These are phyloP conservation scores for Thozetella sp. DNA, from an alignment of 495 filamentous ascomycete genomes.

Conservation along the genomic window DNA sequence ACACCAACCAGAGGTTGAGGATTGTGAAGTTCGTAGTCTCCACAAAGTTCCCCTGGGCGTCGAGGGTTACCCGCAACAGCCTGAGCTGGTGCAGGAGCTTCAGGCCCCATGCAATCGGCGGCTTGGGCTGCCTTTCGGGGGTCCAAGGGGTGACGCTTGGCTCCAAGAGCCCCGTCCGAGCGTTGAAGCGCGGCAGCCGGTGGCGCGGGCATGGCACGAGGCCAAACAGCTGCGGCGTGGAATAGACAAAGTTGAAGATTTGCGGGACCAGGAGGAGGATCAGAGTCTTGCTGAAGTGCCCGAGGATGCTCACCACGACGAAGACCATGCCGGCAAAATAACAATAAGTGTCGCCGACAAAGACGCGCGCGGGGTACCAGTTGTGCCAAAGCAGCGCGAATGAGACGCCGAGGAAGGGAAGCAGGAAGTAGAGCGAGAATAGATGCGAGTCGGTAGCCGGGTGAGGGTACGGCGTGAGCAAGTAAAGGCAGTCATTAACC, in stretches of 20 bases:
- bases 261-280: slow-evolving; percentile 90
- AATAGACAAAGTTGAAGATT: slow-evolving; percentile 96
- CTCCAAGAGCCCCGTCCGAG: slow-evolving; percentile 79
- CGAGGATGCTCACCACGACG: slow-evolving; percentile 92
- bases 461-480: slow-evolving; percentile 81
- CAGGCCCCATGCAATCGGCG: slow-evolving; percentile 59
- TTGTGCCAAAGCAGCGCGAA: slow-evolving; percentile 87
- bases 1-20: slow-evolving; percentile 94
- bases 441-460: slow-evolving; percentile 94
- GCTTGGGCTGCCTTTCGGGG: slow-evolving; percentile 62
- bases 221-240: slow-evolving; percentile 84
- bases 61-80: slow-evolving; percentile 63
- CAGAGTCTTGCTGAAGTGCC: slow-evolving; percentile 97
- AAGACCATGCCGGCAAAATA: slow-evolving; percentile 99
- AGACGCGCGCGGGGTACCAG: slow-evolving; percentile 94
- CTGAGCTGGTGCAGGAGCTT: slow-evolving; percentile 64
- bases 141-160: slow-evolving; percentile 81
- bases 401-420: slow-evolving; percentile 93
- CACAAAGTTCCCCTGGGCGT: slow-evolving; percentile 68
- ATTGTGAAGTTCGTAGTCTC: slow-evolving; percentile 92
- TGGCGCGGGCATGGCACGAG: slow-evolving; percentile 92
- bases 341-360: slow-evolving; percentile 98
- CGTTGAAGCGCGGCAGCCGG: slow-evolving; percentile 85
- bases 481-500: slow-evolving; percentile 79
- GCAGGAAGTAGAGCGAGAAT: slow-evolving; percentile 91